phyloP scores from a whole-genome alignment of 345 rosid species.

The Litchi chinensis region DNA sequence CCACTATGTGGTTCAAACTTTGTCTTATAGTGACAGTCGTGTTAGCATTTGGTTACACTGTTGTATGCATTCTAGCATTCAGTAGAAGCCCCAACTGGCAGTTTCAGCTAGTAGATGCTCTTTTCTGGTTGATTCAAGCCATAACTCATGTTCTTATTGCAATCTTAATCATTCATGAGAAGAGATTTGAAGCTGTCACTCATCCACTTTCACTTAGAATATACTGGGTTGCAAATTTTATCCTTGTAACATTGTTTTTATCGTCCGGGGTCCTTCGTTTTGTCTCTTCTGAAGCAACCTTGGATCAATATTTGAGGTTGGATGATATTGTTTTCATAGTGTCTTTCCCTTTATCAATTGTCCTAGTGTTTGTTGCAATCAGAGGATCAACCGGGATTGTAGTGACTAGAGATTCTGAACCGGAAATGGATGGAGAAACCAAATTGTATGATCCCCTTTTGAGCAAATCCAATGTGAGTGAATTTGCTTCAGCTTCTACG shows the following conservation, averaged over 20 bases:
- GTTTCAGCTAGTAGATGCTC: conserved; percentile 44
- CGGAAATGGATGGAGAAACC: conserved; percentile 34
- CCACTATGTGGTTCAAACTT: conserved; percentile 57
- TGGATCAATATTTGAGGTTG: conserved; percentile 35
- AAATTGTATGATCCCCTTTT: conserved; percentile 37
- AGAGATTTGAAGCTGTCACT: conserved; percentile 55
- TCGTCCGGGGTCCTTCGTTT: conserved; percentile 59
- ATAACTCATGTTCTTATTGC: conserved; percentile 62
- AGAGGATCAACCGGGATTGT: conserved; percentile 74
- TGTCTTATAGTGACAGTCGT: conserved; percentile 44
- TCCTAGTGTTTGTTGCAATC: conserved; percentile 54
- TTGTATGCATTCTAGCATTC: conserved; percentile 55
- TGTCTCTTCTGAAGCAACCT: conserved; percentile 26
- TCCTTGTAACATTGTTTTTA: conserved; percentile 48
- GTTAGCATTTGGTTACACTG: conserved; percentile 48
- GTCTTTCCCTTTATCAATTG: conserved; percentile 55
- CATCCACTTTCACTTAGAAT: conserved; percentile 69
- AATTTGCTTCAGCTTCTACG: conserved; percentile 71
- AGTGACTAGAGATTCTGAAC: conserved; percentile 31
- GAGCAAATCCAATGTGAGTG: conserved; percentile 50
- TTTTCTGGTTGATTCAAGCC: conserved; percentile 80
- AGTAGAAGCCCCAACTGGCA: conserved; percentile 33
- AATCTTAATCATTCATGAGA: conserved; percentile 67
- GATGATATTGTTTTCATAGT: conserved; percentile 62
- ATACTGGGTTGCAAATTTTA: conserved; percentile 59